Base-by-base conservation (phyloP, 192 early-diverging fungal species). In the Rhizophagus clarus region DNA sequence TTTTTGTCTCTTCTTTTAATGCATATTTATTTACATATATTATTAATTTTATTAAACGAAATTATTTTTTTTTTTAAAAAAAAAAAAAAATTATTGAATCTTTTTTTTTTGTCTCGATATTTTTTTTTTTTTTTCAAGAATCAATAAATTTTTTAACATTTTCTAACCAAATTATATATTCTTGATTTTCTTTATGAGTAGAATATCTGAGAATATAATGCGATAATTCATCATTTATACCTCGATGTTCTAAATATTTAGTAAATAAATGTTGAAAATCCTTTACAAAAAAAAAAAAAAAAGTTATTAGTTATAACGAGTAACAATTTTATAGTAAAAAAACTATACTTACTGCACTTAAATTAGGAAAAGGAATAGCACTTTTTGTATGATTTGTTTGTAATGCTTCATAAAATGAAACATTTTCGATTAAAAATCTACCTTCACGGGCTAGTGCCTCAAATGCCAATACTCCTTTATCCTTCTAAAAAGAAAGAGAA, bases 361-460 rank as follows among this genome's bases (percentile, higher is more conserved):
- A 56, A 56, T 22, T 56, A 56, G 4, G 49, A 22, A 56, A 56
- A 56, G 49, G 49, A 17, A 56, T 17, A 17, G 49, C 49, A 56
- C 14, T 56, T 20, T 56, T 56, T 3, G 17, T 20, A 56, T 56
- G 49, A 56, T 56, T 56, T 56, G 17, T 56, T 56, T 56, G 49
- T 56, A 20, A 14, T 74, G 91, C 89, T 40, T 88, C 84, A 84
- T 89, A 86, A 83, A 90, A 93, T 73, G 86, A 84, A 81, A 97
- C 94, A 79, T 87, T 91, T 77, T 97, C 94, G 73, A 99, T 91
- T 76, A 94, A 90, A 82, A 97, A 93, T 56, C 91, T 85, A 77
- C 93, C 93, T 82, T 95, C 97, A 83, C 95, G 90, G 82, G 90
- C 88, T 80, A 93, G 90, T 63, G 93, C 88, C 82, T 94, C 90